Evolutionary conservation across 1,284 basidiomycete species (phyloP).

Genomic region (Tetrapyrgos nigripes): DNA sequence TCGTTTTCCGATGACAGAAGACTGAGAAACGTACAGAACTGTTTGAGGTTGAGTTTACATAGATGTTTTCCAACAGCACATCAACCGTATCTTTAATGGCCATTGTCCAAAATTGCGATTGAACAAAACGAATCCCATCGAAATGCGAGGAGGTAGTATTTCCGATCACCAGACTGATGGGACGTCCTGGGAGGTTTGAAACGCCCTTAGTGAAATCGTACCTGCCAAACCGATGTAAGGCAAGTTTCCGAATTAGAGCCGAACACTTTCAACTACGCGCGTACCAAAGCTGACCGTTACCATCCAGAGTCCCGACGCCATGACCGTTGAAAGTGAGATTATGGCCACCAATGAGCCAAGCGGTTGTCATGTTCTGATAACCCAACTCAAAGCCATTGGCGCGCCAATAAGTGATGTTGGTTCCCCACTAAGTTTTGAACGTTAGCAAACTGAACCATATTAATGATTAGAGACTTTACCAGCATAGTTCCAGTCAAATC

Average conservation of each 20-base stretch:
- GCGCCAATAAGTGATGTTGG: constrained; percentile 37
- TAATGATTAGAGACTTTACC: constrained; percentile 21
- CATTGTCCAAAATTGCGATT: constrained; percentile 46
- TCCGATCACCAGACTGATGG: constrained; percentile 36
- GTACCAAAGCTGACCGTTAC: constrained; percentile 41
- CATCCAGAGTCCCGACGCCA: constrained; percentile 38
- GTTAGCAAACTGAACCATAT: not conserved
- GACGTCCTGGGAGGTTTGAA: constrained; percentile 38
- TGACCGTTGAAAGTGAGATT: constrained; percentile 34
- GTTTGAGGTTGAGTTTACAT: constrained; percentile 39
- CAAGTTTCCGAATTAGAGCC: not conserved
- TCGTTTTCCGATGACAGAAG: not conserved
- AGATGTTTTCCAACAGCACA: constrained; percentile 38
- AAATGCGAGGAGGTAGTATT: constrained; percentile 37
- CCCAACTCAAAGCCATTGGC: constrained; percentile 33
- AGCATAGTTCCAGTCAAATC: constrained; percentile 35
- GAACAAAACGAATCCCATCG: constrained; percentile 37
- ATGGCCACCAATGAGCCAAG: constrained; percentile 38
- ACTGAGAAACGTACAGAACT: constrained; percentile 23
- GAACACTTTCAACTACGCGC: not conserved
- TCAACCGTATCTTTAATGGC: constrained; percentile 34
- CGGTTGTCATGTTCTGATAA: constrained; percentile 36
- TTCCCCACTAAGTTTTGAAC: constrained; percentile 32
- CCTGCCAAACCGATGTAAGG: constrained; percentile 19
- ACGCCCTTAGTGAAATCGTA: constrained; percentile 39